These are phyloP conservation scores for Picea abies DNA, from an alignment of 83 land plant genomes.

Conservation along the genomic window DNA sequence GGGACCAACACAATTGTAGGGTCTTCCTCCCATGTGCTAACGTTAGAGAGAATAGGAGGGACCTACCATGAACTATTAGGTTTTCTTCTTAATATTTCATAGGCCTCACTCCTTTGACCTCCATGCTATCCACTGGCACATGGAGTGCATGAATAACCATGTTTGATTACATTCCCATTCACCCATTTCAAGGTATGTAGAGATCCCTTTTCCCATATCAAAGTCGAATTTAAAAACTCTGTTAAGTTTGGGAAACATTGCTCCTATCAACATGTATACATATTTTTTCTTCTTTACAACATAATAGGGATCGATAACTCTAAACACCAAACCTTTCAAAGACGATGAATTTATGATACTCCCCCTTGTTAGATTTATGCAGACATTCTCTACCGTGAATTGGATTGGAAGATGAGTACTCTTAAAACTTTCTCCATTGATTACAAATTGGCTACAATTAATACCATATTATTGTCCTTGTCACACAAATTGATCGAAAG, in stretches of 20 bases:
- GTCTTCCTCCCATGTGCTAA: too few species aligned
- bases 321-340: not conserved
- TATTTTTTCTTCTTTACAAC: not conserved
- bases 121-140: too few species aligned
- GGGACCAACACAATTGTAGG: too few species aligned
- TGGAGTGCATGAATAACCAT: too few species aligned
- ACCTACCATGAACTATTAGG: too few species aligned
- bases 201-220: not conserved
- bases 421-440: not conserved
- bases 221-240: not conserved
- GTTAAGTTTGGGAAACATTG: not conserved
- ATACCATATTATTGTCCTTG: not conserved
- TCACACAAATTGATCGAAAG: not conserved
- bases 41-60: too few species aligned
- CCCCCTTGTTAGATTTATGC: not conserved
- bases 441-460: not conserved
- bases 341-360: not conserved
- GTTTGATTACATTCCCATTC: too few species aligned
- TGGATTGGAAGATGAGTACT: not conserved
- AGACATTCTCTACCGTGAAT: not conserved
- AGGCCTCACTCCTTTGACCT: too few species aligned
- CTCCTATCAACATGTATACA: not conserved
- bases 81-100: too few species aligned
- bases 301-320: not conserved
- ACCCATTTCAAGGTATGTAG: too few species aligned